Base-by-base conservation (phyloP, 2,329 filamentous ascomycete genomes). In the Xylaria sp. region DNA sequence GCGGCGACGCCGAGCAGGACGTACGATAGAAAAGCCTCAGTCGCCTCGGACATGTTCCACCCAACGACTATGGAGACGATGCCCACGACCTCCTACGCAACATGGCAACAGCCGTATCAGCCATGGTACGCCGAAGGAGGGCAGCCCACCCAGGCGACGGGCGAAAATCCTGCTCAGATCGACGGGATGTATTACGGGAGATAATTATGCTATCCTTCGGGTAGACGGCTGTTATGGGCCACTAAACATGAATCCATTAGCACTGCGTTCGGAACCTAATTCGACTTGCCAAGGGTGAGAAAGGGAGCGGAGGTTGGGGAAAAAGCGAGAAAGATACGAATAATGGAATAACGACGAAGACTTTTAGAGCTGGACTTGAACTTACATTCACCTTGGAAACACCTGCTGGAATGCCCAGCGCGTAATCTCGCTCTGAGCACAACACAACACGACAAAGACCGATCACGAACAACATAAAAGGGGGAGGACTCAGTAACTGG, bases 101-200 rank as follows among this genome's bases (percentile, higher is more conserved):
- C 78, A 19, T 86, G 85, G 85, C 81, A 82, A 39, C 82, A 83
- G 54, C 77, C 81, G 32, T 84, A 83, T 59, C 73, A 80, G n/a
- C 84, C 83, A 79, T 70, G 73, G 76, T n/a, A 65, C 27, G 64
- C 50, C 4, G 61, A 67, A 59, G 65, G 65, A 27, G 77, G 74
- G n/a, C 83, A 68, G 5, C 62, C 59, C 17, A 48, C 64, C 19
- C 65, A 69, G n/a, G 62, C 71, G 8, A 47, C 51, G 24, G 71
- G 70, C n/a, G 75, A 78, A n/a, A 72, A 70, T 32, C 51, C 47
- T 19, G 4, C 68, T 21, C 65, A 67, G 12, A 64, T 66, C 17
- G 55, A 69, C 55, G 59, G 56, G 11, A 50, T 64, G 55, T 70
- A 71, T 47, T 70, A 68, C 27, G 65, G 51, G 24, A 66, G 70